These are phyloP conservation scores for Tolypocladium pustulatum DNA, from an alignment of 2,329 filamentous ascomycete species.

Conservation along the genomic window DNA sequence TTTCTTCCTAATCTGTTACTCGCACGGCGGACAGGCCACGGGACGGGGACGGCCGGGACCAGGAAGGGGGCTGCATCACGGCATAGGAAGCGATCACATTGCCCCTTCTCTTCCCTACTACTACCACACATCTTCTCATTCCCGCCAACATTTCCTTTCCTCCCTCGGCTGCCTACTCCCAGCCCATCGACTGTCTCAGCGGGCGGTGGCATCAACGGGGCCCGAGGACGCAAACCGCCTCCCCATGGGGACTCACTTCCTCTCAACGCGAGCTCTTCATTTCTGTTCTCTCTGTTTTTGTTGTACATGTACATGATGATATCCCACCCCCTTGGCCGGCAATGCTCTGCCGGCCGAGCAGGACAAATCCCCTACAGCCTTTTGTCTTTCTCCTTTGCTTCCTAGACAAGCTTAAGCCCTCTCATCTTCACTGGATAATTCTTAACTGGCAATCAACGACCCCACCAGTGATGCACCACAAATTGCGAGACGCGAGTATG, in stretches of 20 bases:
- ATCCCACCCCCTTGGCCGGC: constrained; percentile 3
- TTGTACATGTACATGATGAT: constrained; percentile 5
- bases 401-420: neutral
- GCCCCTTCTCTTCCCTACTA: neutral
- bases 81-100: neutral
- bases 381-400: neutral
- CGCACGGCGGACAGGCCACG: neutral
- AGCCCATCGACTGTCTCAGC: too few relatives aligned
- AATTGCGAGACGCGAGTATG: neutral
- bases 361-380: neutral
- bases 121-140: neutral
- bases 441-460: neutral
- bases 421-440: neutral
- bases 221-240: neutral
- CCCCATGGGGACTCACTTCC: neutral
- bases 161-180: neutral
- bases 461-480: neutral
- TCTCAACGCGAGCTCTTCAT: neutral
- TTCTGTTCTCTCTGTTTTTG: neutral
- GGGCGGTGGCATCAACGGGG: neutral
- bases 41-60: neutral
- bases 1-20: neutral
- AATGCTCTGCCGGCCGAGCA: neutral
- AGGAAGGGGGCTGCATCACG: neutral
- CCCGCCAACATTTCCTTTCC: neutral